Evolutionary conservation across 2,329 filamentous ascomycete species (phyloP), one percentile per base, ranked within the genome.

Genomic region (Simplicillium aogashimaense): DNA sequence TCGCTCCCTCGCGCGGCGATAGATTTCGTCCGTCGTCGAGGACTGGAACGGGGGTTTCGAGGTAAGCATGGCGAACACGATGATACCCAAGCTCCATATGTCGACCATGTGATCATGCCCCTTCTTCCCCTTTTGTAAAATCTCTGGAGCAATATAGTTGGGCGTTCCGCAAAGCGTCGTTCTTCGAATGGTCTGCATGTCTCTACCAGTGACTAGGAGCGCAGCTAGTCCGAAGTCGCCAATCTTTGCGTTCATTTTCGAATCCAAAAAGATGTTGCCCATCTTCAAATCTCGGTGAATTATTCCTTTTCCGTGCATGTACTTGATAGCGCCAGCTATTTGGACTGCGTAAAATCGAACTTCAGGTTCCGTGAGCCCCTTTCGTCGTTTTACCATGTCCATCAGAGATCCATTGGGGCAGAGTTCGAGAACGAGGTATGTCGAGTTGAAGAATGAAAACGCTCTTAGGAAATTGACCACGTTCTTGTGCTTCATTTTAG

Each of bases 31-130:
- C 14, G 85, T 85, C 32, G 85, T 90, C 11, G 82, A 81, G 11
- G 92, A 94, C 63, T 98, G 92, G 60, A 98, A 98, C 1, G 92
- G 92, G 1, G 92, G 90, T 53, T 90, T 94, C 15, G 92, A 94
- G 7, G 92, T 92, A 36, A 97, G 83, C 78, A 98, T 90, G 37
- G 92, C 94, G 64, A 94, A 97, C 81, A 94, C 88, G 58, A 98
- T 98, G 50, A 98, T 92, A 15, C 94, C 92, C 56, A 98, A 72
- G 35, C 90, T 95, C 94, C 94, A 98, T 41, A 98, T 86, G 58
- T 98, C 92, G 3, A 98, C 92, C 69, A 94, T 95, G 57, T 97
- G 89, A 50, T 95, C 92, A 58, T 98, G 92, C 0, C 92, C 92
- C 53, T 90, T 87, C 56, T 86, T 92, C 29, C 84, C 86, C 68